Base-by-base conservation (phyloP, 129 eudicot genomes). In the Deinandra increscens region DNA sequence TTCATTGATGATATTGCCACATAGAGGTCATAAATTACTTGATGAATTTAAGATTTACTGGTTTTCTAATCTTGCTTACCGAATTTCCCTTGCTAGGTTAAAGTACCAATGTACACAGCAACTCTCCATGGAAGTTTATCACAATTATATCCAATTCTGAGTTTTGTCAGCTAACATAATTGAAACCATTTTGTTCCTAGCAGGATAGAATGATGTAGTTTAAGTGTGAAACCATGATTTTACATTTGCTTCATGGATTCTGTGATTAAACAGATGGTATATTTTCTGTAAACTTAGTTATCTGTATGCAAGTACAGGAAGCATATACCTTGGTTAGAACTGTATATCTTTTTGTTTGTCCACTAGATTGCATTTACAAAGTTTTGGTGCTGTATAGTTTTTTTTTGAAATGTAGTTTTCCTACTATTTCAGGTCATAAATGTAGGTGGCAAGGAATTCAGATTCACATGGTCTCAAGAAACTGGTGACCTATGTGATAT, bases 361-460 rank as follows among this genome's bases (percentile, higher is more conserved):
- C 1, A 46, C 6, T 58, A 59, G 51, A 48, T 76, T 23, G 49
- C 18, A 31, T 19, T 46, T 23, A 59, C 29, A 36, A 33, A 58
- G 39, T 58, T 74, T 11, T 33, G 68, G n/a, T 73, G 7, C 53
- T 33, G 23, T n/a, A n/a, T n/a, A 70, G 82, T 14, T 31, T 56
- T 39, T 64, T 26, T 42, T 10, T 7, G 48, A 19, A 12, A 14
- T 36, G 39, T 41, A 66, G 53, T 26, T 72, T 15, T 59, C 17
- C 45, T 72, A 17, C 63, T 70, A 31, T 50, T 41, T 31, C 84
- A 93, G 99, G 87, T 89, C 66, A 89, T 93, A 80, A 83, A 84
- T 78, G 95, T 93, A 20, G 97, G 99, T 60, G 92, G 91, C 31
- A 89, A 93, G 82, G 89, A 69, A 75, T 89, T 89, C 80, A 85